Evolutionary conservation across 108 stramenopile genomes (phyloP), one percentile per base, ranked within the genome.

Genomic region (Aurantiochytrium sp.): DNA sequence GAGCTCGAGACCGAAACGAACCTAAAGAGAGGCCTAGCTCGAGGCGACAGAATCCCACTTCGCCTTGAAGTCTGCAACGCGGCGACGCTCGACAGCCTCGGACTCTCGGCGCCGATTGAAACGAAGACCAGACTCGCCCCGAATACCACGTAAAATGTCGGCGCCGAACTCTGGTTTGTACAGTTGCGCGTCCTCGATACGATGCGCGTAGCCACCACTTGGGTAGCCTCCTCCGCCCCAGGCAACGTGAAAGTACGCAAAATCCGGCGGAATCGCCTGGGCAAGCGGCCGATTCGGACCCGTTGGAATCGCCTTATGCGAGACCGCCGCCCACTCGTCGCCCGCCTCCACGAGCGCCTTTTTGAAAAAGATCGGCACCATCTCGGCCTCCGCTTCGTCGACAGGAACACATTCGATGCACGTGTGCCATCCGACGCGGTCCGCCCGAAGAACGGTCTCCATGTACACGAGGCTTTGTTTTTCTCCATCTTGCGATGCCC

Each of bases 201-300:
- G 49, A 23, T 83, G 76, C 49, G 76, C 76, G 51, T 83, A 83
- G n/a, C 76, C 76, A 12, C 76, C 76, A 6, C 49, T 10, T 12
- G 76, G 49, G 51, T 83, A 83, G 49, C 76, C 76, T 6, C 76
- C 76, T 8, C 76, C 76, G 28, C 76, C 76, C 76, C 76, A 83
- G 45, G 76, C 76, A 16, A 83, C 76, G 51, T 83, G 76, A 83
- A 83, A 83, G 51, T 83, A 83, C 28, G 76, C 76, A 28, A 83
- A 83, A 35, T 83, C 28, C 1, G 76, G 76, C 12, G 76, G 76
- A 53, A 83, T 83, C 16, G 49, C 45, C 16, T 28, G 19, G 6
- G 6, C 45, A 18, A 83, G n/a, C 23, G 76, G 51, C 6, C 51
- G 45, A 23, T 23, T 25, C 8, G 25, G 64, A 19, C 35, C 25